phyloP scores from a whole-genome alignment of 108 stramenopile genomes.

The Stephanodiscus triporus region DNA sequence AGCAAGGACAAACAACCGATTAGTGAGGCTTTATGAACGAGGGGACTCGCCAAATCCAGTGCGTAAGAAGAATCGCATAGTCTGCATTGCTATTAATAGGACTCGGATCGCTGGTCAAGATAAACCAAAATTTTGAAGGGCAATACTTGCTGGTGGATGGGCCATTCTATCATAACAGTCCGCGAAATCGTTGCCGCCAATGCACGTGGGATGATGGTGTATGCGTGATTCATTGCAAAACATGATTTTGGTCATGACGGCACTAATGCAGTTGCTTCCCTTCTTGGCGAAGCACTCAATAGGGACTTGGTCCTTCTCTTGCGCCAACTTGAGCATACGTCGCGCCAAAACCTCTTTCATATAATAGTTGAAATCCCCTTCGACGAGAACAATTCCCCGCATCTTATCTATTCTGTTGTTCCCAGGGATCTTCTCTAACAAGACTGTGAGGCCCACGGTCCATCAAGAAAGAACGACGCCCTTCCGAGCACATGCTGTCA shows the following conservation, averaged over 20 bases:
- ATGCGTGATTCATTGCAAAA: neutral
- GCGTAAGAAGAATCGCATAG: neutral
- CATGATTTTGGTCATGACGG: neutral
- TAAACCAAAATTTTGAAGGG: neutral
- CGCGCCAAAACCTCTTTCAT: too few relatives aligned
- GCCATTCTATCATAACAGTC: neutral
- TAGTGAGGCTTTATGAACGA: neutral
- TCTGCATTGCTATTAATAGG: neutral
- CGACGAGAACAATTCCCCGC: too few relatives aligned
- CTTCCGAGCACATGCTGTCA: too few relatives aligned
- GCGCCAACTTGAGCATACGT: too few relatives aligned
- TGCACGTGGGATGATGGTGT: neutral
- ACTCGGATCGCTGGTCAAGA: neutral
- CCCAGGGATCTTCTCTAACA: too few relatives aligned
- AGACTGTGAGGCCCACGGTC: too few relatives aligned
- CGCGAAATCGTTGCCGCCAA: neutral
- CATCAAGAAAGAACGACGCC: too few relatives aligned
- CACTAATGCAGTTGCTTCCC: neutral
- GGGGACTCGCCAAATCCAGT: neutral
- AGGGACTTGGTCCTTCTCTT: too few relatives aligned
- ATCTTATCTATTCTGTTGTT: too few relatives aligned
- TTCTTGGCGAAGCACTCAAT: neutral
- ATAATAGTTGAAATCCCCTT: too few relatives aligned
- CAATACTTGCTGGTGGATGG: neutral
- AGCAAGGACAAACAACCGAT: neutral